Evolutionary conservation across 2,329 filamentous ascomycete genomes (phyloP), one percentile per base, ranked within the genome.

Genomic region (Exophiala phaeomuriformis): DNA sequence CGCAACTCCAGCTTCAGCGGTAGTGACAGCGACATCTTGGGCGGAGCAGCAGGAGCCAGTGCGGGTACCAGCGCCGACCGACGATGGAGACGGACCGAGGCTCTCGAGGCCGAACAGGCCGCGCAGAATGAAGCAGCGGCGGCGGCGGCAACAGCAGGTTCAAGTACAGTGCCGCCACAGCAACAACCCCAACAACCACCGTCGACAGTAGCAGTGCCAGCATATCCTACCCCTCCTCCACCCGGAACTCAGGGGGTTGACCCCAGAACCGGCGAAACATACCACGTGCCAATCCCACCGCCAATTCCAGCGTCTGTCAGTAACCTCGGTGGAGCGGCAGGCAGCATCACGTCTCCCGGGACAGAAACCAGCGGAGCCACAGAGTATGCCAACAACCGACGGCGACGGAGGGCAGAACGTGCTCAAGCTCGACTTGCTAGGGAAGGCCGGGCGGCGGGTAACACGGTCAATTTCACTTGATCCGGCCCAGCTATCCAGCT

Each of bases 301-400:
- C 67, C 69, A 27, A 70, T 69, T 31, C 69, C 68, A 1, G 69
- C 69, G 27, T 71, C 71, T 5, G 68, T 63, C 32, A 69, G 71
- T 49, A 70, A 72, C 12, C 66, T 71, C 46, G 69, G 19, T 19
- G 19, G 68, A 32, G 52, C 68, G 5, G 67, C 69, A 10, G 73
- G 72, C 54, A 65, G 73, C 28, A 67, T 56, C 31, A 73, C 72
- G 40, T 72, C 66, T 51, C 73, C 72, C 3, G 76, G 74, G 6
- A 77, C 74, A 1, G 75, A 76, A 53, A 70, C 72, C 19, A 73
- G 73, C 59, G 68, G 71, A 33, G 58, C 61, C n/a, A 61, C 61
- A 10, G 70, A 77, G 52, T 80, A 78, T 61, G 78, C 76, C 1
- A 77, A 72, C 55, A 80, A 80, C 61, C 70, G 78, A 45, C 66